Evolutionary conservation across 1,284 basidiomycete genomes (phyloP), one percentile per base, ranked within the genome.

Genomic region (Puccinia hordei): DNA sequence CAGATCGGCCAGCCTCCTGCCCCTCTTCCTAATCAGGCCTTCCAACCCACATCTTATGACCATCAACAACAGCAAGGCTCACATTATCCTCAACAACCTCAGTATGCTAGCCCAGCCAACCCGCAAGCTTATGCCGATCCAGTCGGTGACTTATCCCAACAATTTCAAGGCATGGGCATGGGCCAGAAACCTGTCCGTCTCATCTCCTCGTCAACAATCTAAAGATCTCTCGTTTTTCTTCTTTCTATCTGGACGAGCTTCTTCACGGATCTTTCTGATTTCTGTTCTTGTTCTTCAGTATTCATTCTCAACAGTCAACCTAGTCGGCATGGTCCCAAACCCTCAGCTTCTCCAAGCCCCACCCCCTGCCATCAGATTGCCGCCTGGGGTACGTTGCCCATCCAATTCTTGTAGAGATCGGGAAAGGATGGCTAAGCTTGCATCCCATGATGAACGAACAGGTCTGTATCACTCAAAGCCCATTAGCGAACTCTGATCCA

Each of bases 401-500:
- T 57, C 12, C 53, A 6, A 17, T 41, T 30, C 30, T 12, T 27
- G 35, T 38, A 57, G n/a, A n/a, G 3, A 38, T n/a, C n/a, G 46
- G 46, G 38, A 19, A 27, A 33, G 30, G 57, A 3, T 59, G 10
- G 24, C 35, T 44, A 66, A 66, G n/a, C 51, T 55, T 72, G 9
- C n/a, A 57, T 35, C 27, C 15, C n/a, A 41, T 57, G 27, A 59
- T 27, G 33, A 46, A 59, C 41, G 1, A 59, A 53, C 82, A 86
- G 85, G 86, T 95, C 12, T 91, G 90, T 82, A 89, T 98, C 82
- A 92, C 94, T 12, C 90, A 91, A 51, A 91, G 92, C 27, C 92
- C 94, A 0, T 88, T 89, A 75, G 91, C 92, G 61, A 94, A 95
- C 84, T 92, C 95, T 27, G 92, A 98, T 84, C 89, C 91, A 44